Conservation (phyloP, 176 grass and related monocot genomes). For the Saccharum officinarum region DNA sequence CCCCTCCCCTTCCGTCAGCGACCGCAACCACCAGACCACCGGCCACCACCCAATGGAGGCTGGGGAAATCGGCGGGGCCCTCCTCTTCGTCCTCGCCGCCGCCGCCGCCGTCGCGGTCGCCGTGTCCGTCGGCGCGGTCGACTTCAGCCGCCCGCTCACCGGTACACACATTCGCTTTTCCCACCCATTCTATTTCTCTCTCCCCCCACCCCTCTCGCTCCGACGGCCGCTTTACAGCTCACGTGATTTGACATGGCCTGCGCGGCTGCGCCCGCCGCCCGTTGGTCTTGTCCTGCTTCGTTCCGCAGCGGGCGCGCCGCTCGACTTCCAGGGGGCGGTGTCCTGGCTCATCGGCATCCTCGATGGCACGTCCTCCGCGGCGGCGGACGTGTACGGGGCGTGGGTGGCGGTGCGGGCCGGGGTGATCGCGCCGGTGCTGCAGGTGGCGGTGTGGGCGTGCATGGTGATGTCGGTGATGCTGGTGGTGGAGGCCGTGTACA, state of each 20-base stretch:
- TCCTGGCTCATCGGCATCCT: slow-evolving; percentile 46
- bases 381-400: slow-evolving; percentile 23
- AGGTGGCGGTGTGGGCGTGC: slow-evolving; percentile 71
- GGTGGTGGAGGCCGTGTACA: slow-evolving; percentile 69
- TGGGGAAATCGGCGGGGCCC: slow-evolving; percentile 40
- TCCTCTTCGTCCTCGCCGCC: slow-evolving; percentile 35
- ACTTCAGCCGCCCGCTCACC: slow-evolving; percentile 41
- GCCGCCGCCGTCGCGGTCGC: slow-evolving; percentile 13
- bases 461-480: slow-evolving; percentile 96
- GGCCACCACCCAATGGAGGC: slow-evolving; percentile 45
- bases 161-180: slow-evolving; percentile 22
- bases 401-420: slow-evolving; percentile 53
- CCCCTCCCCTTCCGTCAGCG: not conserved
- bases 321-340: slow-evolving; percentile 21
- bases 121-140: slow-evolving; percentile 34
- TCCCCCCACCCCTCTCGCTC: not conserved
- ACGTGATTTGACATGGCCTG: slow-evolving; percentile 19
- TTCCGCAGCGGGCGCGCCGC: slow-evolving; percentile 18
- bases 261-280: not conserved
- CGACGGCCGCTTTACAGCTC: not conserved
- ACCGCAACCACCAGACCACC: not conserved
- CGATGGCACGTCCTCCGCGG: slow-evolving; percentile 16
- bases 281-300: not conserved
- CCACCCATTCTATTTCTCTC: not conserved
- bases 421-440: slow-evolving; percentile 59